These are phyloP conservation scores for Phytophthora crassamura DNA, from an alignment of 352 stramenopile genomes.

Conservation along the genomic window DNA sequence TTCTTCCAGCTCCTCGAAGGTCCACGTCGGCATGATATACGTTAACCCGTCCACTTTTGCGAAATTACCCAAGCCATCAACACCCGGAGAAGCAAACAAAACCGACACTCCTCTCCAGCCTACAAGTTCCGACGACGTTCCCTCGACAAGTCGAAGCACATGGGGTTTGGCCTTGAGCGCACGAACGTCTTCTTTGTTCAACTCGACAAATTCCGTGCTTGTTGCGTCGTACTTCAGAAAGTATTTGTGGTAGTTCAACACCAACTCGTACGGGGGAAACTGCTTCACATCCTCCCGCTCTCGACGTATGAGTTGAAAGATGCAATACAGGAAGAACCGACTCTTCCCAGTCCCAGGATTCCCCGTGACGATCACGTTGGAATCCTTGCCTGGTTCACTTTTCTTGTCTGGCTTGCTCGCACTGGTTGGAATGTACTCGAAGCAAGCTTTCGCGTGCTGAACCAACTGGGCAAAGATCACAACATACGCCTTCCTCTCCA, in stretches of 20 bases:
- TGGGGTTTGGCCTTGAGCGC: not conserved
- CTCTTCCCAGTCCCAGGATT: slow-evolving; percentile 35
- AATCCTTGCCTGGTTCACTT: not conserved
- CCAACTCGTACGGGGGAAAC: slow-evolving; percentile 18
- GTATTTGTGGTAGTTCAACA: slow-evolving; percentile 15
- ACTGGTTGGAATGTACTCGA: not conserved
- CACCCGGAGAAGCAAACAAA: slow-evolving; percentile 21
- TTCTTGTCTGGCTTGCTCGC: not conserved
- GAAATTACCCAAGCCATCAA: slow-evolving; percentile 2
- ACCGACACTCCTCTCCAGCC: slow-evolving; percentile 31
- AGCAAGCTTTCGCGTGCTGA: not conserved
- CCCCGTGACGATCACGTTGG: slow-evolving; percentile 24
- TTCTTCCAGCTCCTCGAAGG: slow-evolving; percentile 3
- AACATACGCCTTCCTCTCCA: not conserved
- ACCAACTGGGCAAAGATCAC: not conserved
- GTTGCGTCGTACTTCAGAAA: slow-evolving; percentile 12
- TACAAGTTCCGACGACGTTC: slow-evolving; percentile 9
- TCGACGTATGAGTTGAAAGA: slow-evolving; percentile 17
- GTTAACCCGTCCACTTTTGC: not conserved
- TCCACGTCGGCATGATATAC: slow-evolving; percentile 5
- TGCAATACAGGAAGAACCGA: slow-evolving; percentile 36
- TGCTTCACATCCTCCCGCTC: not conserved
- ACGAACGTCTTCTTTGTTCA: slow-evolving; percentile 3
- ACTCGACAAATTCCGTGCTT: slow-evolving; percentile 7
- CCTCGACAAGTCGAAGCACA: slow-evolving; percentile 30